Conservation (phyloP, 1,139 yeast species). For the Diutina siamensis region DNA sequence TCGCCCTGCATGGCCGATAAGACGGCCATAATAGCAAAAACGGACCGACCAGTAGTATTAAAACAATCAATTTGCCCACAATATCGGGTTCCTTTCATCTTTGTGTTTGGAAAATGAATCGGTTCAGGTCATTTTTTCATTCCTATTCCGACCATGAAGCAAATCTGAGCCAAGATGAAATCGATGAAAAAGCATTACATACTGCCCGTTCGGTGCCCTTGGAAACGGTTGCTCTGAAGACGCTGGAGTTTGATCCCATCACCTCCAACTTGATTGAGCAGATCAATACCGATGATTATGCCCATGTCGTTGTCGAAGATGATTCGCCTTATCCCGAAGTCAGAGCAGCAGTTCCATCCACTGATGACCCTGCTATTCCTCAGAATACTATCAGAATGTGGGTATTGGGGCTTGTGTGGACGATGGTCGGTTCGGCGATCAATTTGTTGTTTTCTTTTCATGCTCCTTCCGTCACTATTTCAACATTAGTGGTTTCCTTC, state of each 20-base stretch:
- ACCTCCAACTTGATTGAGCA: slow-evolving; percentile 10
- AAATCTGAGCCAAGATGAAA: neutral
- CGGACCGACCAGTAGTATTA: too few species aligned
- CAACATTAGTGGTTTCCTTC: slow-evolving; percentile 46
- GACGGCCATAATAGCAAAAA: too few species aligned
- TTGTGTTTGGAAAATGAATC: neutral
- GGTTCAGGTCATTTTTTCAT: neutral
- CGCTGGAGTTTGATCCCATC: slow-evolving; percentile 11
- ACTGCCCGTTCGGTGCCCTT: neutral
- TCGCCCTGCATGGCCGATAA: too few species aligned
- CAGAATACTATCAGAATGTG: slow-evolving; percentile 57
- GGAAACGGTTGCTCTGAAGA: neutral
- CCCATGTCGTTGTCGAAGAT: slow-evolving; percentile 32
- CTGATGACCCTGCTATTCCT: slow-evolving; percentile 42
- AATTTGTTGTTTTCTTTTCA: slow-evolving; percentile 52
- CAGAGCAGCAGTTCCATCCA: slow-evolving; percentile 55
- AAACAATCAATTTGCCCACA: too few species aligned
- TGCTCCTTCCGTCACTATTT: slow-evolving; percentile 40
- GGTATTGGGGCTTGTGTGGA: slow-evolving; percentile 38
- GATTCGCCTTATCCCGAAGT: slow-evolving; percentile 64
- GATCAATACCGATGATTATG: slow-evolving; percentile 27
- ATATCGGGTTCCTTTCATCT: too few species aligned
- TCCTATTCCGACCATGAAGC: neutral
- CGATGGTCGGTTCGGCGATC: slow-evolving; percentile 49
- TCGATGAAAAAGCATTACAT: neutral